Conservation (phyloP, 306 rosid species). For the Lagenaria siceraria region DNA sequence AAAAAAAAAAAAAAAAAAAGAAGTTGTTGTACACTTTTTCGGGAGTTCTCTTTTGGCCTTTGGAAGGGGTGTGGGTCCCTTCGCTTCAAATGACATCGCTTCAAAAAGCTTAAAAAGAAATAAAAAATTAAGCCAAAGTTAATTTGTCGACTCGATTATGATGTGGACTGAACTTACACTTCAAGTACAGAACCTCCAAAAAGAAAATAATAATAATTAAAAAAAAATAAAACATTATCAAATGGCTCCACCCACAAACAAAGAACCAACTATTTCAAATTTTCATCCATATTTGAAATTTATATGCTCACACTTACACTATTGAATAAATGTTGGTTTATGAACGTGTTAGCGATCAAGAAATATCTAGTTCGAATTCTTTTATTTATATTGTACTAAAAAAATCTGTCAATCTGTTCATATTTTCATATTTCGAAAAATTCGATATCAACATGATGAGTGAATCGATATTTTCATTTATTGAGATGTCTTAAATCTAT, state of each 20-base stretch:
- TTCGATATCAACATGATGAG: no score
- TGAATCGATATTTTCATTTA: no score
- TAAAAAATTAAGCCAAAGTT: conserved; percentile 17
- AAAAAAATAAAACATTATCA: background rate
- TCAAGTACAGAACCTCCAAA: conserved; percentile 1
- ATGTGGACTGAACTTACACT: conserved; percentile 17
- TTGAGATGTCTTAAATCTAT: no score
- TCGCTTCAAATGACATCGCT: conserved; percentile 24
- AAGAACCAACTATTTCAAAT: background rate
- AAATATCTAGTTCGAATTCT: no score
- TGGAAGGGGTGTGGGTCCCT: conserved; percentile 17
- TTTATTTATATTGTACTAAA: no score
- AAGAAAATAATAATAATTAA: background rate
- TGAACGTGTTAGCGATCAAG: no score
- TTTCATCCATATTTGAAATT: background rate
- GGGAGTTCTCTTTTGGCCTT: conserved; percentile 7
- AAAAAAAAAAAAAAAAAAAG: conserved; percentile 6
- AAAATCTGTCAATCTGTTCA: no score
- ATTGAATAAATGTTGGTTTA: no score
- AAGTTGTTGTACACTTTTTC: conserved; percentile 24
- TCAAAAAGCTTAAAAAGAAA: conserved; percentile 6
- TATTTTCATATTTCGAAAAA: no score
- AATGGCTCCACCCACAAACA: background rate
- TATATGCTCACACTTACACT: background rate
- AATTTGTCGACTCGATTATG: conserved; percentile 43